Base-by-base conservation (phyloP, 2,329 filamentous ascomycete species). In the Scedosporium boydii region DNA sequence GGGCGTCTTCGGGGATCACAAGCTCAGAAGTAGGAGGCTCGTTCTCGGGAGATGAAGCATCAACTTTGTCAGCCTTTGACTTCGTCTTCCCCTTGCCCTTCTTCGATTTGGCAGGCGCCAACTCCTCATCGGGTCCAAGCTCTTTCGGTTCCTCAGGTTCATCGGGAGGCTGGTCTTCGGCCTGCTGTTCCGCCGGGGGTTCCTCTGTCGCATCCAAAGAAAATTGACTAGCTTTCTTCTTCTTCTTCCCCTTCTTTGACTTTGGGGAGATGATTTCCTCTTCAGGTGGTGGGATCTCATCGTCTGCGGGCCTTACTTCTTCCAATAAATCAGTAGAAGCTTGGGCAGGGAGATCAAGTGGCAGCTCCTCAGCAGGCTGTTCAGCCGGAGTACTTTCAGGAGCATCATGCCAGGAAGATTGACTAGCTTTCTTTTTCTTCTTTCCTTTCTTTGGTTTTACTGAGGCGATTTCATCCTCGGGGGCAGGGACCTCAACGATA, bases 31-130 rank as follows among this genome's bases (percentile, higher is more conserved):
- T 27, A 29, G 46, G 29, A 60, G 60, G 27, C 59, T 61, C 44
- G 26, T 27, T 21, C 51, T 60, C 58, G n/a, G 53, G 53, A 18
- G 62, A 38, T 26, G 51, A 26, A 14, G 60, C 44, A 27, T 58
- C 34, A 14, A 56, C 23, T 34, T 63, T 63, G 16, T 55, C 69
- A 64, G 78, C 79, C 71, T 77, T 80, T 41, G 69, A 70, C 68
- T 78, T 80, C 67, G 77, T 79, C 48, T 74, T 66, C 60, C 70
- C 71, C 68, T 72, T 73, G 59, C 65, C 68, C 60, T 71, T 72
- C 68, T 72, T 71, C 23, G 64, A 63, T 9, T 66, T 62, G 18
- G 63, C 51, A 6, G 56, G 38, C 23, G 65, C 65, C 41, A 66
- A 63, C n/a, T 57, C 55, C 10, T 65, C 57, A 4, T 27, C 60